Conservation (phyloP, 768 basidiomycete species). For the Agrocybe chaxingu region DNA sequence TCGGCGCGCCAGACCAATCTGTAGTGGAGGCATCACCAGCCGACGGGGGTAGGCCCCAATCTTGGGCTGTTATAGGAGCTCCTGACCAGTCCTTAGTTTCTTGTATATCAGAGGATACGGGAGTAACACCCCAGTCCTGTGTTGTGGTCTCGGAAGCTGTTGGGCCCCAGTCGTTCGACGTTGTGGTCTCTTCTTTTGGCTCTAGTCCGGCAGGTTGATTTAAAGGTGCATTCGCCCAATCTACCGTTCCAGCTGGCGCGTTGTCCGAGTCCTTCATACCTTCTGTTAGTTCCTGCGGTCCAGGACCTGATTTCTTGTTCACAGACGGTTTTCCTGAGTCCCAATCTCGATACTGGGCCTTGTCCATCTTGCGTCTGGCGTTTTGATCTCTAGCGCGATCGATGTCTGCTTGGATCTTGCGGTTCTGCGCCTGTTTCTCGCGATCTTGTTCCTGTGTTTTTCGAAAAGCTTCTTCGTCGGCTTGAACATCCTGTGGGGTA, state of each 20-base stretch:
- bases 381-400: conserved; percentile 75
- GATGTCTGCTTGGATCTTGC: conserved; percentile 67
- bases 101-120: no score
- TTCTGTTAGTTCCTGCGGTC: background rate
- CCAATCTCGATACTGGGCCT: conserved; percentile 77
- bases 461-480: conserved; percentile 77
- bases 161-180: background rate
- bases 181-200: background rate
- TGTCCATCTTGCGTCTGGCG: conserved; percentile 80
- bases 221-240: conserved; percentile 3
- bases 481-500: conserved; percentile 62
- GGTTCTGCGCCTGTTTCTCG: conserved; percentile 49
- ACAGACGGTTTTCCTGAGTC: conserved; percentile 63
- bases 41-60: no score
- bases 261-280: background rate
- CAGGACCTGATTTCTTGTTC: conserved; percentile 5
- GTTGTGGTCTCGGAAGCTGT: background rate
- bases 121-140: no score
- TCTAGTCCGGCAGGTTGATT: conserved; percentile 2
- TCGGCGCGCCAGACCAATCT: no score
- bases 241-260: background rate
- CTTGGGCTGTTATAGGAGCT: no score
- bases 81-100: no score
- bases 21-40: no score
- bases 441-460: conserved; percentile 67